Evolutionary conservation across 129 eudicot species (phyloP), one percentile per base, ranked within the genome.

Genomic region (Saposhnikovia divaricata): DNA sequence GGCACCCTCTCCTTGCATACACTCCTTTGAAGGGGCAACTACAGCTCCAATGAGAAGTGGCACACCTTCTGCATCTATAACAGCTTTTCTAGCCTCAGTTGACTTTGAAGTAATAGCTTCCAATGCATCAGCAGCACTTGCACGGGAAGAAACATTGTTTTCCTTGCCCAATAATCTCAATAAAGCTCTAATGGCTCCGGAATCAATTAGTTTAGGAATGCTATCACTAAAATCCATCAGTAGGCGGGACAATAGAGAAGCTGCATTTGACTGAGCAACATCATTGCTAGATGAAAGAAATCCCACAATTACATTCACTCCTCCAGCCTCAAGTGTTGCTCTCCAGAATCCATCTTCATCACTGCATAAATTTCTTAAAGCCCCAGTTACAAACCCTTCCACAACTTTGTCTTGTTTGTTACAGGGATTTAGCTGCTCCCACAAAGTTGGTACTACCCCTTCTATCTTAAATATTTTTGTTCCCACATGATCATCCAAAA

Each of bases 1-100:
- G 53, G 91, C 93, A 12, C 89, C 87, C 81, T 90, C 93, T 75
- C 93, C 96, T 74, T 88, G 92, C 93, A 92, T 81, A 72, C 91
- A 84, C 86, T 92, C 97, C 74, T 92, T 92, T 11, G 96, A 90
- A 45, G 97, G 96, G 42, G 97, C 93, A 82, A 92, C 91, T 55
- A 92, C 84, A 75, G 96, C 92, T 45, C 89, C 83, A 79, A 92
- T 88, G 40, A 92, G 90, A 44, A 90, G 80, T 5, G 86, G 84
- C 75, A 92, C 85, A 28, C 97, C 97, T 18, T 83, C 78, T 23
- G 86, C 85, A 87, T 92, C 90, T 73, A 85, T 86, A 80, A 92
- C 72, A 16, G 85, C 86, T 76, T 87, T 84, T 79, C 81, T 90
- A 53, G 89, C 96, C 76, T 88, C 72, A 12, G 81, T 59, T 66